Conservation (phyloP, 768 basidiomycete genomes). For the Agaricus sinodeliciosus region DNA sequence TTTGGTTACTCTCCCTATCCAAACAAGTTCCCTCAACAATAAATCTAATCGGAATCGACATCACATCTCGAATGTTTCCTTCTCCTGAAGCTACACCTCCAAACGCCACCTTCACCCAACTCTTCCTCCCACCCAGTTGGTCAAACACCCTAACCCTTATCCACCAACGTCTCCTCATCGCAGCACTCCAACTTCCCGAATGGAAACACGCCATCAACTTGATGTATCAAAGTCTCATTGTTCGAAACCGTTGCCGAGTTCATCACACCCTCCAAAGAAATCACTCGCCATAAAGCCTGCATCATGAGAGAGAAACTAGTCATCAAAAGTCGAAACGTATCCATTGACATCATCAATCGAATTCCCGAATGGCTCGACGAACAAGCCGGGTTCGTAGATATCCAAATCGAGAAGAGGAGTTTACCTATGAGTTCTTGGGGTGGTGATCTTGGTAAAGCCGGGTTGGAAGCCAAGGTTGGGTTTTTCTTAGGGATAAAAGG, state of each 20-base stretch:
- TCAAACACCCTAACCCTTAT: conserved; percentile 5
- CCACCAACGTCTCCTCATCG: conserved; percentile 11
- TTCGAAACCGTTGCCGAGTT: neutral
- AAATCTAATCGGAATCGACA: conserved; percentile 15
- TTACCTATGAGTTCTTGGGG: conserved; percentile 1
- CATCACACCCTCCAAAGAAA: neutral
- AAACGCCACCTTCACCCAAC: conserved; percentile 5
- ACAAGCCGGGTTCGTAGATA: conserved; percentile 2
- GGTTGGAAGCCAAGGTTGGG: neutral
- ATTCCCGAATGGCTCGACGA: neutral
- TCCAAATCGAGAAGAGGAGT: conserved; percentile 2
- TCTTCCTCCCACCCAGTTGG: conserved; percentile 8
- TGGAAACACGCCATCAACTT: conserved; percentile 7
- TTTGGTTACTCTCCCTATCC: conserved; percentile 17
- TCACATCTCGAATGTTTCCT: conserved; percentile 15
- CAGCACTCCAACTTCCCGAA: conserved; percentile 1
- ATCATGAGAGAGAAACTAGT: neutral
- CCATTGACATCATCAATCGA: conserved; percentile 1
- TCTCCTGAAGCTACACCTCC: neutral
- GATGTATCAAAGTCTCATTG: conserved; percentile 6
- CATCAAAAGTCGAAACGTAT: conserved; percentile 1
- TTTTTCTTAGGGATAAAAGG: neutral
- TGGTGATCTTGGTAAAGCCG: neutral
- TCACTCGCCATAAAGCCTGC: neutral
- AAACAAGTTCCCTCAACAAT: conserved; percentile 9